Evolutionary conservation across 495 filamentous ascomycete genomes (phyloP).

Genomic region (Xylaria sp.): DNA sequence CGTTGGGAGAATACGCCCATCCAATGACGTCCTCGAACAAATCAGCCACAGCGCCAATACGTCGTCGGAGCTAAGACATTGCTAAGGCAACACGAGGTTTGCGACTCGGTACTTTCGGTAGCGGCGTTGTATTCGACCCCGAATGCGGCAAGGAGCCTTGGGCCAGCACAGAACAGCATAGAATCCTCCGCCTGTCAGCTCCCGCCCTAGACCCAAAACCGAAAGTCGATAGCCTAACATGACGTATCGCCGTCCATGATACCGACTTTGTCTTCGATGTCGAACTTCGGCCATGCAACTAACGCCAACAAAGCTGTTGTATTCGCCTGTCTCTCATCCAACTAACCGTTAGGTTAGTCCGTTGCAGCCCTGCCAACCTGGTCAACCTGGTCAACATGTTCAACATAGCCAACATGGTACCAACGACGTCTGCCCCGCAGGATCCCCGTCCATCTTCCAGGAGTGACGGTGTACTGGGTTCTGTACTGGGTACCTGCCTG

Average conservation of each 20-base stretch:
- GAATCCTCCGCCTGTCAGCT: slow-evolving; percentile 15
- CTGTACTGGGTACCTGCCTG: no score
- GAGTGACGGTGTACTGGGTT: not conserved
- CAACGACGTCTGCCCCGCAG: slow-evolving; percentile 20
- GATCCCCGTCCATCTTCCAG: not conserved
- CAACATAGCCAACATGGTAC: not conserved
- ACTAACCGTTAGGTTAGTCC: not conserved
- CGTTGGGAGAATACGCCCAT: not conserved
- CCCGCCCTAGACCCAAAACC: slow-evolving; percentile 32
- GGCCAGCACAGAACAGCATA: slow-evolving; percentile 8
- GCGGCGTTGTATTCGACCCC: slow-evolving; percentile 27
- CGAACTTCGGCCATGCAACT: slow-evolving; percentile 21
- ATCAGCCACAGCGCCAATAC: slow-evolving; percentile 19
- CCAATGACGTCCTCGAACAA: slow-evolving; percentile 20
- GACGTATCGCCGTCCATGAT: slow-evolving; percentile 34
- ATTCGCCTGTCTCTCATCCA: not conserved
- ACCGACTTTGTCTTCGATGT: slow-evolving; percentile 25
- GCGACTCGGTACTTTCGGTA: slow-evolving; percentile 38
- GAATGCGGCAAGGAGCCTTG: slow-evolving; percentile 10
- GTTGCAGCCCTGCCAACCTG: slow-evolving; percentile 5
- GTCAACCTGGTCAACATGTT: no score
- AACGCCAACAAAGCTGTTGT: slow-evolving; percentile 5
- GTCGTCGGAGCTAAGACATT: slow-evolving; percentile 28
- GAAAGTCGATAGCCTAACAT: slow-evolving; percentile 38
- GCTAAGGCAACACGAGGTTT: slow-evolving; percentile 43